These are phyloP conservation scores for Paecilomyces fulvus DNA, from an alignment of 2,329 filamentous ascomycete genomes.

Conservation along the genomic window DNA sequence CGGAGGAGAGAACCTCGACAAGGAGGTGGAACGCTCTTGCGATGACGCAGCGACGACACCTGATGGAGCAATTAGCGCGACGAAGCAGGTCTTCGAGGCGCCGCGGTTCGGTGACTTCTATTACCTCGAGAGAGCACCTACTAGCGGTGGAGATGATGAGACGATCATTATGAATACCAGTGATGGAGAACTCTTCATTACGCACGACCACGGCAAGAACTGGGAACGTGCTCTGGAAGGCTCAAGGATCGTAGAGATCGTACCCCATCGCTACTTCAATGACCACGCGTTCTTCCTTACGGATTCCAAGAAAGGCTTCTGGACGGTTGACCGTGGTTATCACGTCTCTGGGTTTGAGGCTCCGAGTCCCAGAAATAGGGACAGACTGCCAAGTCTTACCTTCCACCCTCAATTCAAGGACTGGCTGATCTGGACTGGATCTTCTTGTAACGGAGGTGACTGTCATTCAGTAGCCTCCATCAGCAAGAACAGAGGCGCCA, in stretches of 20 bases:
- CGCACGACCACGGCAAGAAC: conserved; percentile 77
- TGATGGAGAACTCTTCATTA: conserved; percentile 59
- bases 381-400: conserved; percentile 48
- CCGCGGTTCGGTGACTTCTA: conserved; percentile 48
- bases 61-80: conserved; percentile 57
- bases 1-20: conserved; percentile 58
- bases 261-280: conserved; percentile 71
- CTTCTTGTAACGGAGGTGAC: conserved; percentile 55
- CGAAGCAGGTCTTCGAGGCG: conserved; percentile 55
- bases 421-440: conserved; percentile 86
- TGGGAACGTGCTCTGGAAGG: conserved; percentile 67
- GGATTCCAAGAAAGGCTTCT: conserved; percentile 57
- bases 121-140: conserved; percentile 72
- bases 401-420: conserved; percentile 84
- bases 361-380: conserved; percentile 50
- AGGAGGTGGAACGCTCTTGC: conserved; percentile 68
- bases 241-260: conserved; percentile 61
- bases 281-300: conserved; percentile 86
- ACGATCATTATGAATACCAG: conserved; percentile 57
- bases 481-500: conserved; percentile 66
- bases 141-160: conserved; percentile 60
- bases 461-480: conserved; percentile 71
- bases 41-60: conserved; percentile 49
- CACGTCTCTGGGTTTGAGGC: conserved; percentile 66
- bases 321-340: conserved; percentile 70